These are phyloP conservation scores for Candida jianshihensis DNA, from an alignment of 805 yeast genomes.

Conservation along the genomic window DNA sequence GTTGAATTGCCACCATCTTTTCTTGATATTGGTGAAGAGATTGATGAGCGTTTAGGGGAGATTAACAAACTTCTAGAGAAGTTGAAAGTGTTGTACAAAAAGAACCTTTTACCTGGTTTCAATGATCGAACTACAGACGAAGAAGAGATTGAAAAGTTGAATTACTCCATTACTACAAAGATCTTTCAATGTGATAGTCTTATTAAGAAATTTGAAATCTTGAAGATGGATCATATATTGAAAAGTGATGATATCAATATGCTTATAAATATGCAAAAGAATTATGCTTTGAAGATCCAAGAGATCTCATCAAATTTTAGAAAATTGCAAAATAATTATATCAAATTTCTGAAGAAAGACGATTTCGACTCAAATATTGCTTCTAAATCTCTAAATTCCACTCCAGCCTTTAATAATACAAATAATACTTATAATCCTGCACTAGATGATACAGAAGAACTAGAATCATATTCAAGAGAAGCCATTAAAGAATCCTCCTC, in stretches of 20 bases:
- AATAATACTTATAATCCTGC: constrained; percentile 17
- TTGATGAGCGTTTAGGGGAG: constrained; percentile 53
- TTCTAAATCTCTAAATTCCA: constrained; percentile 5
- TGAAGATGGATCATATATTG: constrained; percentile 26
- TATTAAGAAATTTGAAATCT: constrained; percentile 56
- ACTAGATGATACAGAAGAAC: constrained; percentile 28
- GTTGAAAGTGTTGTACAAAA: constrained; percentile 66
- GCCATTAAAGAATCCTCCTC: constrained; percentile 44
- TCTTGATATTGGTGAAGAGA: constrained; percentile 62
- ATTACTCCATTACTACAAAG: constrained; percentile 63
- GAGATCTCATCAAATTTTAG: constrained; percentile 70
- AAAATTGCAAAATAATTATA: constrained; percentile 81
- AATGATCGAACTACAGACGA: constrained; percentile 75
- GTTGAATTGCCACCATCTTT: constrained; percentile 71
- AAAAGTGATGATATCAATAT: constrained; percentile 48
- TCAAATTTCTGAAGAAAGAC: constrained; percentile 76
- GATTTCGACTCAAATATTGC: constrained; percentile 43
- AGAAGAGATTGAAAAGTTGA: constrained; percentile 68
- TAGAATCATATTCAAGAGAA: constrained; percentile 46
- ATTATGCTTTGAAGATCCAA: constrained; percentile 81
- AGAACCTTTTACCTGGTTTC: constrained; percentile 81
- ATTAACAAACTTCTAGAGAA: constrained; percentile 50
- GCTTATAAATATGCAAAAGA: constrained; percentile 74
- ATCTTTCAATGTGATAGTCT: constrained; percentile 75
- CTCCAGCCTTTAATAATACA: background rate